Evolutionary conservation across 2,329 filamentous ascomycete species (phyloP), one percentile per base, ranked within the genome.

Genomic region (Colletotrichum costaricense): DNA sequence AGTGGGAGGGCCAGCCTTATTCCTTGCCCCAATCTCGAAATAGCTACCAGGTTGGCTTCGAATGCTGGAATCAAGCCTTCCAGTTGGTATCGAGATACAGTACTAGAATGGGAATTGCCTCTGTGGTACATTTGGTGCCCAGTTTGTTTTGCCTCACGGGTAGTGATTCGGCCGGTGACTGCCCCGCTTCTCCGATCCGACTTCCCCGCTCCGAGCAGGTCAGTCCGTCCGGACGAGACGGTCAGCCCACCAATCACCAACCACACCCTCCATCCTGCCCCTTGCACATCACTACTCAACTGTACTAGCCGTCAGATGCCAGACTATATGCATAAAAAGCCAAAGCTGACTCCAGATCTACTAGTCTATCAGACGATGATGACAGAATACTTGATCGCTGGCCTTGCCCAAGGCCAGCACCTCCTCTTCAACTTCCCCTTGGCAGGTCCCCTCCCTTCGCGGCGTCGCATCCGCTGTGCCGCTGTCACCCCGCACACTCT

Each of bases 241-340:
- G 49, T 59, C 52, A 64, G 28, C 63, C 52, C 22, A 57, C 35
- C 54, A 66, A 26, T 26, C 38, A 30, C 26, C 26, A 28, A 30
- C 6, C 16, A 26, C 26, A 24, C 4, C 9, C 5, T 28, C 57
- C 66, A 30, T n/a, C 63, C 16, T 16, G 5, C 12, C 56, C 65
- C 58, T n/a, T 63, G 24, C 52, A 35, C 33, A 68, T 63, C 65
- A 19, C 42, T 24, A 24, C 33, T 52, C 46, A 54, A 52, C 33
- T 56, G 11, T 33, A 30, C 57, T 68, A 68, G 46, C 28, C 8
- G 19, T 49, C 42, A 26, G 30, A 69, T 14, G 22, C n/a, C 49
- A 38, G 57, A 59, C 9, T 28, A 19, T 54, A n/a, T 38, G 66
- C 49, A 49, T 49, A 56, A 56, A 56, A 63, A 69, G 66, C 14